Base-by-base conservation (phyloP, 306 rosid species). In the Gynostemma pentaphyllum region DNA sequence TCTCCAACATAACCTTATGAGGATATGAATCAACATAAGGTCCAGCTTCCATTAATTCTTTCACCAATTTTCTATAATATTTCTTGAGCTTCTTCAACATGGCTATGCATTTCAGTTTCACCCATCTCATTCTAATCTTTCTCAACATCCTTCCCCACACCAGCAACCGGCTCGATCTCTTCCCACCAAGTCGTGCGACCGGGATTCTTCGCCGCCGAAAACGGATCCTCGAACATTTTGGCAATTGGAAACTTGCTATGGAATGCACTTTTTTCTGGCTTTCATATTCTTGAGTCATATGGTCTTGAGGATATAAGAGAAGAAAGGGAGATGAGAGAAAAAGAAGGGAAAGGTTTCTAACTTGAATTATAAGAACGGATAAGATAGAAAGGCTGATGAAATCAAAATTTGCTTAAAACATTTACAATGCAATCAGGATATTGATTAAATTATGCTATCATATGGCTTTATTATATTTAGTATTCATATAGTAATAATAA, bases 131-230 rank as follows among this genome's bases (percentile, higher is more conserved):
- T 13, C 19, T 5, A 32, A n/a, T n/a, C n/a, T n/a, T n/a, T n/a
- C n/a, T n/a, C n/a, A n/a, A n/a, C n/a, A 27, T 54, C 62, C 62
- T 54, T 34, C n/a, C 5, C n/a, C 26, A 12, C 39, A 27, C 41
- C 62, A 15, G 21, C 39, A 23, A 32, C 28, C 62, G 62, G 9
- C 37, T 32, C 15, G 22, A 4, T 19, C 28, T 54, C 62, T 54
- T 54, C 24, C 40, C 62, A 0, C 62, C 62, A 3, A 54, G 62
- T n/a, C 62, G 36, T n/a, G 62, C 62, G 40, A 54, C 62, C 39
- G 62, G 62, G 40, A 29, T 9, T 54, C 28, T 54, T 0, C 40
- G 37, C 13, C 62, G 11, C 5, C 62, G 62, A 1, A 29, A 14
- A 19, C 28, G 37, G 62, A 54, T 13, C 12, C 62, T 34, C 5